These are phyloP conservation scores for Colletotrichum agaves DNA, from an alignment of 2,329 filamentous ascomycete species.

Conservation along the genomic window DNA sequence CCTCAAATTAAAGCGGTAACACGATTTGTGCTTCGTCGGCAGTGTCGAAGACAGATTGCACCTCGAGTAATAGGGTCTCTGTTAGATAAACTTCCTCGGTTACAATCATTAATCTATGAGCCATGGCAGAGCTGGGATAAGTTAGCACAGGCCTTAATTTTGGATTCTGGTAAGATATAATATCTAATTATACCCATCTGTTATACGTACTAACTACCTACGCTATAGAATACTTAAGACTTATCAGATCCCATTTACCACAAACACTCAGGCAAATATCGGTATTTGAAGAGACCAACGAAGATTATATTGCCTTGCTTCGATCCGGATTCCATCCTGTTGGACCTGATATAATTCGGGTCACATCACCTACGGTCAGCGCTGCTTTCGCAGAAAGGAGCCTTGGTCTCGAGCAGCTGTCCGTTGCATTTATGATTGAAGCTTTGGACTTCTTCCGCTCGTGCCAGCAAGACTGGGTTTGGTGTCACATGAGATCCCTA, in stretches of 20 bases:
- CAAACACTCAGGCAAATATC: conserved; percentile 41
- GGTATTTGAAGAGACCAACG: conserved; percentile 45
- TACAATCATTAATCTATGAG: conserved; percentile 47
- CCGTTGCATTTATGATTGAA: conserved; percentile 44
- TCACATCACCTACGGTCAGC: conserved; percentile 18
- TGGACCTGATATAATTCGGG: neutral
- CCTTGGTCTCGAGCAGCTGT: conserved; percentile 43
- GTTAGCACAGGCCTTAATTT: conserved; percentile 11
- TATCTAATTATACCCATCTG: conserved; percentile 10
- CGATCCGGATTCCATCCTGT: neutral
- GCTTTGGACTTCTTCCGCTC: conserved; percentile 44
- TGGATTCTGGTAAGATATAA: conserved; percentile 40
- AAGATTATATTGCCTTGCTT: conserved; percentile 31
- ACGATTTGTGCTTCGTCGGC: conserved; percentile 46
- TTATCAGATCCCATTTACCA: conserved; percentile 39
- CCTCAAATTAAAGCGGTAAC: conserved; percentile 45
- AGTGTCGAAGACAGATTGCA: conserved; percentile 45
- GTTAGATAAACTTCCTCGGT: conserved; percentile 40
- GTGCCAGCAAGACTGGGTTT: conserved; percentile 42
- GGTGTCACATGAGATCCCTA: conserved; percentile 45
- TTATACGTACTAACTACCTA: neutral
- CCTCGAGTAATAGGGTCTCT: conserved; percentile 35
- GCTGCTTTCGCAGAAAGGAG: conserved; percentile 43
- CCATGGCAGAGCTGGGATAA: conserved; percentile 46
- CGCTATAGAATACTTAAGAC: neutral